Percentiles rank a stretch among this genome's conserved stretches.
Conservation (phyloP, 2,329 filamentous ascomycete species). For the Colletotrichum lupini region DNA sequence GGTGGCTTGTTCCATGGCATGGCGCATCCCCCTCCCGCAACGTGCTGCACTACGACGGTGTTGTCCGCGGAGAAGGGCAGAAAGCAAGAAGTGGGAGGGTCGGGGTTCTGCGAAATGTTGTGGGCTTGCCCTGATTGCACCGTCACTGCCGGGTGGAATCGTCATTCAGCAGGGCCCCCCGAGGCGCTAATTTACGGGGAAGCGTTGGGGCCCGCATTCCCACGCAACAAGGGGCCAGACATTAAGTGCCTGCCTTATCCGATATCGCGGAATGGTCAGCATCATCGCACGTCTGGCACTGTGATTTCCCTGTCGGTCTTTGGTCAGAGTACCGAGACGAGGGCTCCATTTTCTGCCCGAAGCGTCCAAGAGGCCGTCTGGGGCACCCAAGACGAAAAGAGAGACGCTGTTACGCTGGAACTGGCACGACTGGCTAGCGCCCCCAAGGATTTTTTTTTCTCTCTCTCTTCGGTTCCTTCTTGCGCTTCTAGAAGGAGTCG, state of each 20-base stretch:
- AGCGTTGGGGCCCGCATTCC: constrained; percentile 31
- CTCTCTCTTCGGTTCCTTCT: neutral
- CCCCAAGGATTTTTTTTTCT: neutral
- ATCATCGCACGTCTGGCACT: constrained; percentile 28
- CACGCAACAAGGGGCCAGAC: constrained; percentile 15
- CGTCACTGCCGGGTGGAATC: constrained; percentile 26
- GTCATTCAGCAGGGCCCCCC: constrained; percentile 30
- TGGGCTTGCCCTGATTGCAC: constrained; percentile 31
- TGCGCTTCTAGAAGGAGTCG: constrained; percentile 33
- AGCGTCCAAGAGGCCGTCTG: constrained; percentile 9
- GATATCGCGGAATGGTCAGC: constrained; percentile 34
- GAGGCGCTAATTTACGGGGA: constrained; percentile 27
- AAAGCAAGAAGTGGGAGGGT: constrained; percentile 18
- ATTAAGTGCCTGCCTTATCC: constrained; percentile 36
- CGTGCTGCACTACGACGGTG: neutral
- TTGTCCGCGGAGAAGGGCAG: constrained; percentile 31
- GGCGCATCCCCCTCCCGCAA: neutral
- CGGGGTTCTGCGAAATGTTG: constrained; percentile 16
- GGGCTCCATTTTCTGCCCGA: constrained; percentile 21
- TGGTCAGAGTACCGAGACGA: neutral
- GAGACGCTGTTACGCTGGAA: neutral
- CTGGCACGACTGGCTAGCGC: neutral
- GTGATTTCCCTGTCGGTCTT: neutral
- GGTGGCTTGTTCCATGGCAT: neutral
- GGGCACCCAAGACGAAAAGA: constrained; percentile 9